Percentiles rank a stretch among this genome's conserved stretches.
phyloP scores from a whole-genome alignment of 495 filamentous ascomycete genomes.

The Penicillium diatomitis region DNA sequence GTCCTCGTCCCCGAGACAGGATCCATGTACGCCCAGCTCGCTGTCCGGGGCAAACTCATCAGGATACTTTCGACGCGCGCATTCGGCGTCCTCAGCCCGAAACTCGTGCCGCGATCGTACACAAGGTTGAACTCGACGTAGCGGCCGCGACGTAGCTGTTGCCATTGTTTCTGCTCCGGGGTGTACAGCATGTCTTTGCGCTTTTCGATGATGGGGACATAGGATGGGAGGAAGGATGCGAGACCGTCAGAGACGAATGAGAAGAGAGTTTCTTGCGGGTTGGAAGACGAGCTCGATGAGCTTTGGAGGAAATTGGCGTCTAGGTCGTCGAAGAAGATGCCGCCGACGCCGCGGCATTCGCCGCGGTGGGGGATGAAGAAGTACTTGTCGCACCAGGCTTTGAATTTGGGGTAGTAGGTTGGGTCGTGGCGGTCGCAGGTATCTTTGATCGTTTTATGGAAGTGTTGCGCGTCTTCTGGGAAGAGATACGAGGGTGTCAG shows the following conservation, averaged over 20 bases:
- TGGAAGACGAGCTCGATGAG: slow-evolving; percentile 46
- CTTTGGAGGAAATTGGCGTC: slow-evolving; percentile 53
- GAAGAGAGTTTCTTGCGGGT: slow-evolving; percentile 85
- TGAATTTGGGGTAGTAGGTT: slow-evolving; percentile 89
- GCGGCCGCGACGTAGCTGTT: slow-evolving; percentile 81
- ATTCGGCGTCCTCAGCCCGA: slow-evolving; percentile 87
- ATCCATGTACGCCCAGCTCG: slow-evolving; percentile 95
- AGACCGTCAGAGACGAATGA: slow-evolving; percentile 82
- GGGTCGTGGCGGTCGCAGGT: slow-evolving; percentile 91
- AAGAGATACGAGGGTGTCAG: slow-evolving; percentile 91
- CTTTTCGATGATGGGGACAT: slow-evolving; percentile 77
- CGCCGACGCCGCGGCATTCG: slow-evolving; percentile 84
- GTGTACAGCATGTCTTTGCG: slow-evolving; percentile 89
- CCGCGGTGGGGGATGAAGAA: slow-evolving; percentile 86
- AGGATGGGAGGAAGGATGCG: slow-evolving; percentile 81
- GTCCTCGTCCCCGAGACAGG: slow-evolving; percentile 38
- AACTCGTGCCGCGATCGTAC: slow-evolving; percentile 91
- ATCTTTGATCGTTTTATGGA: slow-evolving; percentile 87
- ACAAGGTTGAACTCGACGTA: slow-evolving; percentile 99
- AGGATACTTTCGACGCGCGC: slow-evolving; percentile 91
- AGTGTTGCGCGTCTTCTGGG: slow-evolving; percentile 93
- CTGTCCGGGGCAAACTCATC: slow-evolving; percentile 92
- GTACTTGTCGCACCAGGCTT: slow-evolving; percentile 97
- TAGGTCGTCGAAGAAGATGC: slow-evolving; percentile 98
- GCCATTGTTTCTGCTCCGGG: slow-evolving; percentile 83